Percentiles rank a stretch among this genome's conserved stretches.
Evolutionary conservation across 495 filamentous ascomycete species (phyloP).

Genomic region (Hypoxylon intermedium): DNA sequence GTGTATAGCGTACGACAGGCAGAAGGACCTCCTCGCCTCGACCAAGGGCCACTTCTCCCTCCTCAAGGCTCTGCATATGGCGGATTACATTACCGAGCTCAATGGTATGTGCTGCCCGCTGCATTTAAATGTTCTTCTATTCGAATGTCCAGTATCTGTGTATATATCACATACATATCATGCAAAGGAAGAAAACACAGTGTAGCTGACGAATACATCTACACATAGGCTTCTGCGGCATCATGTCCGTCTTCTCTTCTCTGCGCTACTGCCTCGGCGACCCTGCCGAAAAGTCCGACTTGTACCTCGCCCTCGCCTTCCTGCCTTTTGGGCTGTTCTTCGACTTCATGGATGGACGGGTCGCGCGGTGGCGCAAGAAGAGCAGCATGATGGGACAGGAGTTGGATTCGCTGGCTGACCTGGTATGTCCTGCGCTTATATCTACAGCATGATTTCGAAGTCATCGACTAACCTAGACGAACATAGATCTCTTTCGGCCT

Average conservation of each 20-base stretch:
- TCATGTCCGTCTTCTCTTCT: constrained; percentile 95
- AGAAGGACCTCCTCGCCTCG: constrained; percentile 79
- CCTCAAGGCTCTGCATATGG: constrained; percentile 85
- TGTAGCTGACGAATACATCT: constrained; percentile 10
- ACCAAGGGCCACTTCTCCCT: constrained; percentile 75
- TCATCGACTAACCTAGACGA: too few species aligned
- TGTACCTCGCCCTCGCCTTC: constrained; percentile 84
- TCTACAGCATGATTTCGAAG: too few species aligned
- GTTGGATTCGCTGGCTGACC: constrained; percentile 93
- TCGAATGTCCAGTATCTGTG: too few species aligned
- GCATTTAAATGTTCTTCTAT: too few species aligned
- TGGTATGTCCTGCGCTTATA: constrained; percentile 63
- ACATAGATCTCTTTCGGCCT: constrained; percentile 94
- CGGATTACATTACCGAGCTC: constrained; percentile 92
- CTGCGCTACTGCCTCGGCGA: constrained; percentile 90
- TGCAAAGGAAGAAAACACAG: too few species aligned
- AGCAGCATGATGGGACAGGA: constrained; percentile 97
- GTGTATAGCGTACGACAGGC: constrained; percentile 74
- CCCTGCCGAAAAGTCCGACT: constrained; percentile 64
- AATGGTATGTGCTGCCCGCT: too few species aligned
- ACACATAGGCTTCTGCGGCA: constrained; percentile 71
- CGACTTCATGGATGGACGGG: constrained; percentile 97
- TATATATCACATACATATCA: too few species aligned
- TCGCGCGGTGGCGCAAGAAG: constrained; percentile 95
- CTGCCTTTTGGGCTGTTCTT: constrained; percentile 97